Evolutionary conservation across 176 grass and related monocot species (phyloP).

Genomic region (Musa troglodytarum): DNA sequence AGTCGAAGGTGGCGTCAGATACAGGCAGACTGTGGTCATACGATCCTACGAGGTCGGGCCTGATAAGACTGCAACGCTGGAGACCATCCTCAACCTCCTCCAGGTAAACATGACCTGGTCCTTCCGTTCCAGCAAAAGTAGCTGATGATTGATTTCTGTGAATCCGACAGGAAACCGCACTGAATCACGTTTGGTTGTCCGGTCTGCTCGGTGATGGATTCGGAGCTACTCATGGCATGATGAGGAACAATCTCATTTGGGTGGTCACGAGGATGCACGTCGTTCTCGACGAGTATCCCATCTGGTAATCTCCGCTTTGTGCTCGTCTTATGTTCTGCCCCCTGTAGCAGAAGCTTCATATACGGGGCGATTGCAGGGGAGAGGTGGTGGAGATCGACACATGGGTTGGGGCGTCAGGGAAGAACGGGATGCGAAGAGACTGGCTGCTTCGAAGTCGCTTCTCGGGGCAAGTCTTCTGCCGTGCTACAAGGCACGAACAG

Average conservation of each 20-base stretch:
- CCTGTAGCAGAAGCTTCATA: no score
- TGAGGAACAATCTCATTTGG: conserved; percentile 64
- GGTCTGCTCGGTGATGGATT: conserved; percentile 61
- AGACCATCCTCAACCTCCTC: conserved; percentile 59
- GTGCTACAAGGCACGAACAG: conserved; percentile 38
- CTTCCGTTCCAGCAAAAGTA: no score
- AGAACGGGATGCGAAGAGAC: conserved; percentile 57
- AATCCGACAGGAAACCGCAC: conserved; percentile 40
- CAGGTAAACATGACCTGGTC: conserved; percentile 24
- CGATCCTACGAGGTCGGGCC: conserved; percentile 53
- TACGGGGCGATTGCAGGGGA: conserved; percentile 24
- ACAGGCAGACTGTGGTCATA: conserved; percentile 52
- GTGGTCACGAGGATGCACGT: conserved; percentile 68
- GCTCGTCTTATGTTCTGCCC: no score
- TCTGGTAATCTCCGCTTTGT: conserved; percentile 24
- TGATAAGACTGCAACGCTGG: conserved; percentile 47
- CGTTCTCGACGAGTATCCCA: conserved; percentile 45
- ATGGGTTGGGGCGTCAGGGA: conserved; percentile 56
- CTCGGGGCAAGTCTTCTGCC: conserved; percentile 25
- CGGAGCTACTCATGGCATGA: conserved; percentile 68
- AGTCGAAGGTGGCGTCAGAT: conserved; percentile 46
- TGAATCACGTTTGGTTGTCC: conserved; percentile 73
- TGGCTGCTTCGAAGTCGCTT: conserved; percentile 41
- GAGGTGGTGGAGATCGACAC: conserved; percentile 62
- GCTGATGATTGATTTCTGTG: not conserved